These are phyloP conservation scores for Erythrophleum ivorense DNA, from an alignment of 331 rosid genomes.

Conservation along the genomic window DNA sequence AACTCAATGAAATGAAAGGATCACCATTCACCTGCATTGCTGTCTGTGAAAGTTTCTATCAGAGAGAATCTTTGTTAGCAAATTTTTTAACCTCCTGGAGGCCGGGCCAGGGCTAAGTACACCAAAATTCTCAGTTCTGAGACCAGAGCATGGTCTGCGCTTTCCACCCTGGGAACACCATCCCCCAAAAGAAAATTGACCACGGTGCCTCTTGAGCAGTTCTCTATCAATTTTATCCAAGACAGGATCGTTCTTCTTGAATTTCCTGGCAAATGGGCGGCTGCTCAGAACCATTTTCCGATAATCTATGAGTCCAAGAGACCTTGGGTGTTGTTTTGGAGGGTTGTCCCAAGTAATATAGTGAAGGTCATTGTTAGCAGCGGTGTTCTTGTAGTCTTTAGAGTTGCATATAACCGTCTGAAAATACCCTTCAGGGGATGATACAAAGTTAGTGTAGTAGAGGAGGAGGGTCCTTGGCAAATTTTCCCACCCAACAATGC, in stretches of 20 bases:
- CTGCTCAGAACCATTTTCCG: slow-evolving; percentile 60
- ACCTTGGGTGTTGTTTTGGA: slow-evolving; percentile 90
- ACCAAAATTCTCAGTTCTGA: slow-evolving; percentile 60
- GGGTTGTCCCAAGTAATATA: slow-evolving; percentile 92
- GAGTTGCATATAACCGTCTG: slow-evolving; percentile 89
- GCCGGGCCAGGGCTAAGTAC: slow-evolving; percentile 69
- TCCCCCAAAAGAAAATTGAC: slow-evolving; percentile 65
- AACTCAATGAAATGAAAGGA: slow-evolving; percentile 22
- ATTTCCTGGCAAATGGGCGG: slow-evolving; percentile 91
- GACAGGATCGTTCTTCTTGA: slow-evolving; percentile 65
- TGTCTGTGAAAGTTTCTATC: slow-evolving; percentile 52
- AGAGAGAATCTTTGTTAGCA: slow-evolving; percentile 54
- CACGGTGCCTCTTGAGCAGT: slow-evolving; percentile 58
- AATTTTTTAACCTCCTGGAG: slow-evolving; percentile 66
- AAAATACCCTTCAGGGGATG: slow-evolving; percentile 93
- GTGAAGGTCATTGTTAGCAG: slow-evolving; percentile 85
- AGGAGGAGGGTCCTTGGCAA: slow-evolving; percentile 91
- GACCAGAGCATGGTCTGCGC: slow-evolving; percentile 49
- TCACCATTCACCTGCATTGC: slow-evolving; percentile 62
- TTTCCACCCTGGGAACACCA: slow-evolving; percentile 68
- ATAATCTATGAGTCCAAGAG: slow-evolving; percentile 66
- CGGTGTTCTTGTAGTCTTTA: slow-evolving; percentile 67
- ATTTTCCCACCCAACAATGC: slow-evolving; percentile 93
- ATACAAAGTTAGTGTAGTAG: slow-evolving; percentile 88
- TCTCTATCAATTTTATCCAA: slow-evolving; percentile 77